Evolutionary conservation across 2,329 filamentous ascomycete genomes (phyloP), one percentile per base, ranked within the genome.

Genomic region (Claviceps purpurea): DNA sequence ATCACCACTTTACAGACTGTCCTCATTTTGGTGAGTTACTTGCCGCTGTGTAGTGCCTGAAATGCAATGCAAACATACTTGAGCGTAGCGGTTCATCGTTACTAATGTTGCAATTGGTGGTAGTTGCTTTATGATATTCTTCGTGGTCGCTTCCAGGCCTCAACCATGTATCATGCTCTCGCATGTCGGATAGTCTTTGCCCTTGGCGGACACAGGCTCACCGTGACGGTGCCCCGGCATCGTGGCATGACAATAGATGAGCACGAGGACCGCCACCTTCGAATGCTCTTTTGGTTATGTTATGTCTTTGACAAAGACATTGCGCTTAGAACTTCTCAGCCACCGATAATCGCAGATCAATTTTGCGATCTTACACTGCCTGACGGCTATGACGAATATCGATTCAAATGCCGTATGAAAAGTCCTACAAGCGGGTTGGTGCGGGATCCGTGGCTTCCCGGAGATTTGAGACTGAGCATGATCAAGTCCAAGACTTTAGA

Each of bases 261-360:
- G 45, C 64, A 65, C 1, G 58, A 62, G 45, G 58, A 61, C 41
- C 59, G 62, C 8, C 65, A 71, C 34, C 55, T 71, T 0, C 65
- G 72, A 3, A 58, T 64, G 34, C 51, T 79, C 0, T 81, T 81
- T 57, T 81, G 78, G 76, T 57, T 79, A 5, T 73, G 71, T 55
- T 80, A 78, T 52, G 67, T 66, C 2, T 61, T 77, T 10, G 77
- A 81, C 56, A 80, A 78, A 54, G 77, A 80, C n/a, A 66, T 79
- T 13, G 65, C 74, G 0, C 64, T 81, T 0, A 70, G 77, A 3
- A 75, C 71, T 0, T 75, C 76, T 0, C 75, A 77, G 47, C 76
- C 76, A 0, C 76, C 76, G 1, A 61, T 68, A 1, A 71, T 79
- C 20, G 60, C 64, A 3, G 74, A 78, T 50, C 71, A 75, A 16